Base-by-base conservation (phyloP, 2,329 filamentous ascomycete genomes). In the Colletotrichum ledebouriae region DNA sequence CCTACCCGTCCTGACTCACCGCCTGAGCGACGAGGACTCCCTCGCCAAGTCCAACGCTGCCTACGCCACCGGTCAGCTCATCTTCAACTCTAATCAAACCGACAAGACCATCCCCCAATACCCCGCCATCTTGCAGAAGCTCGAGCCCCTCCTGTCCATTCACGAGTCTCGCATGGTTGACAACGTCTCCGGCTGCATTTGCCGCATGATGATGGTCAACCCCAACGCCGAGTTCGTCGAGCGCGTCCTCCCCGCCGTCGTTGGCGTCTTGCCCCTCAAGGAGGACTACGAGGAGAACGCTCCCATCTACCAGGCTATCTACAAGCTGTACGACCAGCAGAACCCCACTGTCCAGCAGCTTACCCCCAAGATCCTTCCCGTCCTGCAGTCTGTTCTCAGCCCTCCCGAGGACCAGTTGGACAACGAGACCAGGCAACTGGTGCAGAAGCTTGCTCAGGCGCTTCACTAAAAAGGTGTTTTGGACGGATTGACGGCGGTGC, bases 251-350 rank as follows among this genome's bases (percentile, higher is more conserved):
- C 94, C 95, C 29, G 89, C 89, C 1, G 82, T 98, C 33, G 87
- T 97, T 64, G 87, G 88, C 70, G 87, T 94, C 33, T 87, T 98
- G 42, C 96, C 96, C 10, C 85, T 98, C 71, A 93, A 92, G 79
- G 94, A 97, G 77, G 96, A 98, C 79, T 98, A 89, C 75, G 94
- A 98, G 81, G 96, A 98, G 87, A 98, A 99, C 82, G 93, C 93
- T 75, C 94, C 96, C 9, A 90, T 98, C 69, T 99, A 92, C 82
- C 88, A 92, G 78, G 97, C 94, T 88, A 91, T 99, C 75, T 91
- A 93, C 79, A 90, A 92, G 80, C 87, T 98, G 72, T 98, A 94
- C 79, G 87, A 91, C 73, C 83, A 86, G 70, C 86, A 89, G 72
- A 91, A 95, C 80, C 82, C 86, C 12, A 91, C 89, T 2, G 86